These are phyloP conservation scores for Phytophthora ramorum DNA, from an alignment of 352 stramenopile genomes.

Conservation along the genomic window DNA sequence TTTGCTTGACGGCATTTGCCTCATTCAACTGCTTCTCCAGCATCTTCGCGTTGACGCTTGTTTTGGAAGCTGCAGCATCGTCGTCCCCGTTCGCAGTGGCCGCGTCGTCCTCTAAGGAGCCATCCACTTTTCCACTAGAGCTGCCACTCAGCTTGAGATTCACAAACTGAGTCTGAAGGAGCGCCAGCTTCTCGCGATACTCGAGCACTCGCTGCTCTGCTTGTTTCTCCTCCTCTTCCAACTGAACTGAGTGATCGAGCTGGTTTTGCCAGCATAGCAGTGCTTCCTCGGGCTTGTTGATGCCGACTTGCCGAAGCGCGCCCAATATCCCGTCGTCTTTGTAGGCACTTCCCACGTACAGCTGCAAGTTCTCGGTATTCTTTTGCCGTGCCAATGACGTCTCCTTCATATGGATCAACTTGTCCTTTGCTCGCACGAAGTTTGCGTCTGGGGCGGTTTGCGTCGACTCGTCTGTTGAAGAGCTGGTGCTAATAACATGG, in stretches of 20 bases:
- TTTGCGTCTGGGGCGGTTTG: constrained; percentile 42
- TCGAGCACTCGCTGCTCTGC: constrained; percentile 69
- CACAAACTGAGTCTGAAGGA: constrained; percentile 65
- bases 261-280: constrained; percentile 84
- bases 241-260: constrained; percentile 71
- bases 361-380: constrained; percentile 65
- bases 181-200: constrained; percentile 62
- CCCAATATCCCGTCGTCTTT: constrained; percentile 80
- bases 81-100: constrained; percentile 15
- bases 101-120: constrained; percentile 17
- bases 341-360: constrained; percentile 76
- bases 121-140: constrained; percentile 32
- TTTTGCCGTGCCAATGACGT: constrained; percentile 60
- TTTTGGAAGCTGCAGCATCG: constrained; percentile 33
- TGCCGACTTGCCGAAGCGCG: constrained; percentile 74
- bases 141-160: constrained; percentile 77
- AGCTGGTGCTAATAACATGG: constrained; percentile 2
- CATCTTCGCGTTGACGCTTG: constrained; percentile 66
- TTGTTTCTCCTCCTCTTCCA: constrained; percentile 67
- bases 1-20: constrained; percentile 52
- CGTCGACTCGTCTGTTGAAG: constrained; percentile 13
- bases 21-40: constrained; percentile 73
- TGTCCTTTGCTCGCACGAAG: constrained; percentile 72
- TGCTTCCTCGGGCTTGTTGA: constrained; percentile 80
- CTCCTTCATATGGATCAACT: constrained; percentile 81